Evolutionary conservation across 1,139 yeast genomes (phyloP), one percentile per base, ranked within the genome.

Genomic region (Meyerozyma guilliermondii): DNA sequence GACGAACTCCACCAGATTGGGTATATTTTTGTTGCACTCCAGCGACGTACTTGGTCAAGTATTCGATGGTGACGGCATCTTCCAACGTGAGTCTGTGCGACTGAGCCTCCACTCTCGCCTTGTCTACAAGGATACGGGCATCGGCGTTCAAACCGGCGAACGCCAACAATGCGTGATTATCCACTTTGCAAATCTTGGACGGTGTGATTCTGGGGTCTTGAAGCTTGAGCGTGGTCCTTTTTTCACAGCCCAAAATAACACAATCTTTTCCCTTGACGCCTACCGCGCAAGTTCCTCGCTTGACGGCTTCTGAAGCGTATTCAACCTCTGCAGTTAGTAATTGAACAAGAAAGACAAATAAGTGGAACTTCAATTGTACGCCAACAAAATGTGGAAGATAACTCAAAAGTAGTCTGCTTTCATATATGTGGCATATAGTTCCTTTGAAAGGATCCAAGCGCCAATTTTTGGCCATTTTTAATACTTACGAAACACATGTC

Each of bases 81-180:
- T 92, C 98, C 59, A 92, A 77, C 24, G 92, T 88, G 58, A 94
- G 77, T 63, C 87, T 80, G 65, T 91, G 96, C n/a, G 95, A 86
- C 65, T 92, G 98, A 3, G 98, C 98, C 65, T 92, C 98, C 28
- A 91, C 85, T 56, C 98, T 79, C 6, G 98, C 98, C 69, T 86
- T 87, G 66, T 92, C 98, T 45, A 92, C 88, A 54, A 92, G 77
- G 47, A 92, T 83, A 60, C 99, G 79, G 11, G 98, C 96, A 65
- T 92, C 99, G 11, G 99, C 99, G 66, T 91, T 92, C 62, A 92
- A 77, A 4, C 99, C 99, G 39, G 98, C 97, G 73, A 94, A 94
- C 41, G 96, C 95, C 55, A 92, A 75, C 52, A 89, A 83, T 37
- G 87, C 84, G 63, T 92, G 98, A 55, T 85, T 81, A 64, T 94